Percentiles rank a stretch among this genome's conserved stretches.
These are phyloP conservation scores for Microcera coccophila DNA, from an alignment of 2,329 filamentous ascomycete genomes.

Conservation along the genomic window DNA sequence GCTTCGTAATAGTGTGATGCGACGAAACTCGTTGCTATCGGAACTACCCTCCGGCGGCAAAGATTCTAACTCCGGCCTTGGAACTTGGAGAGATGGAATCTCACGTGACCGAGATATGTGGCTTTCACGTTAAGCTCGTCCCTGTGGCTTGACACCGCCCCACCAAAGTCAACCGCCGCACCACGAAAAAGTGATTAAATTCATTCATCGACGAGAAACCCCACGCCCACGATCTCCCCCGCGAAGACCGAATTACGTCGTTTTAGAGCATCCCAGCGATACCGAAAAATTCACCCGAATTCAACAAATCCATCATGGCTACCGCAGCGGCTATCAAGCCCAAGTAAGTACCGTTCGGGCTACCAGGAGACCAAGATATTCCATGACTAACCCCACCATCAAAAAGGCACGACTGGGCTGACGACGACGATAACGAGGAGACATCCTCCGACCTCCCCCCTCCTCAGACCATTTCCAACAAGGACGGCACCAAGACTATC, in stretches of 20 bases:
- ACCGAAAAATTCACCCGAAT: constrained; percentile 13
- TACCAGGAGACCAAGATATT: constrained; percentile 15
- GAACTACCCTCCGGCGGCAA: too few species aligned
- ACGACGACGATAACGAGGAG: constrained; percentile 87
- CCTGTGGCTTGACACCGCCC: constrained; percentile 31
- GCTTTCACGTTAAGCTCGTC: constrained; percentile 9
- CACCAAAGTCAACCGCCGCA: constrained; percentile 35
- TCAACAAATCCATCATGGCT: constrained; percentile 35
- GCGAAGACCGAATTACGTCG: constrained; percentile 21
- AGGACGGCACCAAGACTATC: constrained; percentile 96
- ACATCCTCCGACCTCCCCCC: constrained; percentile 67
- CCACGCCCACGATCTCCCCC: constrained; percentile 33
- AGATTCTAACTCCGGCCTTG: too few species aligned
- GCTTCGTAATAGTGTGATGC: too few species aligned
- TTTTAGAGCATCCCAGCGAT: constrained; percentile 12
- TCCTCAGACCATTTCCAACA: constrained; percentile 88
- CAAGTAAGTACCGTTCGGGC: constrained; percentile 33
- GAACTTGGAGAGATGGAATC: too few species aligned
- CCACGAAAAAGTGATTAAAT: constrained; percentile 42
- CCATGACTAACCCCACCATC: constrained; percentile 37
- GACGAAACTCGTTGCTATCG: too few species aligned
- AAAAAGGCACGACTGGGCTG: constrained; percentile 78
- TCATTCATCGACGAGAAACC: constrained; percentile 36
- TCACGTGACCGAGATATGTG: constrained; percentile 27
- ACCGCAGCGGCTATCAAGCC: constrained; percentile 38